phyloP scores from a whole-genome alignment of 1,284 basidiomycete genomes.

The Mixia osmundae region DNA sequence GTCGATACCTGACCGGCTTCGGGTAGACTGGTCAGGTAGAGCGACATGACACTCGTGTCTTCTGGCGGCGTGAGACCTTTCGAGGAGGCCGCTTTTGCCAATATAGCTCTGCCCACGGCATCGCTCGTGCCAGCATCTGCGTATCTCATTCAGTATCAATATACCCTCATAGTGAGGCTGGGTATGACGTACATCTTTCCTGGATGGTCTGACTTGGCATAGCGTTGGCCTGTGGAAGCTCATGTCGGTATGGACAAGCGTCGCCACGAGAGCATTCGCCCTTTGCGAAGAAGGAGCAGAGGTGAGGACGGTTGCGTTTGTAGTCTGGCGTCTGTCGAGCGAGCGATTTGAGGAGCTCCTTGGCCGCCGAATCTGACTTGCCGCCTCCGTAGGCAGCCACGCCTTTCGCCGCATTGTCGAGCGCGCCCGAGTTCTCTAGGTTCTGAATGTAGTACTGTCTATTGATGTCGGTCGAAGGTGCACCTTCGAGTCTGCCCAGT shows the following conservation, averaged over 20 bases:
- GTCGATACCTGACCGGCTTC: no score
- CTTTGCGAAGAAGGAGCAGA: constrained; percentile 90
- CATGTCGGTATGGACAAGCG: constrained; percentile 88
- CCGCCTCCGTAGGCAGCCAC: constrained; percentile 18
- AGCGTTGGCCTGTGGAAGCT: constrained; percentile 54
- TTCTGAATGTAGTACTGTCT: constrained; percentile 83
- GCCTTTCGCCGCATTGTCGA: constrained; percentile 12
- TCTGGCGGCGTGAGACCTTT: constrained; percentile 74
- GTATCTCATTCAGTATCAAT: neutral
- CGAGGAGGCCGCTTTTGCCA: constrained; percentile 42
- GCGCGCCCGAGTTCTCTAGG: constrained; percentile 6
- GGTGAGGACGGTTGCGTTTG: constrained; percentile 78
- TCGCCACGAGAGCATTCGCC: constrained; percentile 77
- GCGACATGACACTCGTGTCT: constrained; percentile 59
- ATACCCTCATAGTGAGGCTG: neutral
- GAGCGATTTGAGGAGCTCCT: constrained; percentile 84
- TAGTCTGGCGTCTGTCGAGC: constrained; percentile 87
- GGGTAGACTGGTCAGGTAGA: constrained; percentile 43
- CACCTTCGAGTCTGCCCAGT: constrained; percentile 48
- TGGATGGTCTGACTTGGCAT: constrained; percentile 75
- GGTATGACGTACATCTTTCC: constrained; percentile 36
- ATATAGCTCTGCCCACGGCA: constrained; percentile 69
- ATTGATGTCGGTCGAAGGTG: constrained; percentile 88
- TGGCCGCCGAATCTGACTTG: constrained; percentile 33
- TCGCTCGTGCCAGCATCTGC: constrained; percentile 59